A percentile compares a stretch with the other conserved stretches of the same genome.
These are phyloP conservation scores for Ogataea dorogensis DNA, from an alignment of 805 yeast species.

Conservation along the genomic window DNA sequence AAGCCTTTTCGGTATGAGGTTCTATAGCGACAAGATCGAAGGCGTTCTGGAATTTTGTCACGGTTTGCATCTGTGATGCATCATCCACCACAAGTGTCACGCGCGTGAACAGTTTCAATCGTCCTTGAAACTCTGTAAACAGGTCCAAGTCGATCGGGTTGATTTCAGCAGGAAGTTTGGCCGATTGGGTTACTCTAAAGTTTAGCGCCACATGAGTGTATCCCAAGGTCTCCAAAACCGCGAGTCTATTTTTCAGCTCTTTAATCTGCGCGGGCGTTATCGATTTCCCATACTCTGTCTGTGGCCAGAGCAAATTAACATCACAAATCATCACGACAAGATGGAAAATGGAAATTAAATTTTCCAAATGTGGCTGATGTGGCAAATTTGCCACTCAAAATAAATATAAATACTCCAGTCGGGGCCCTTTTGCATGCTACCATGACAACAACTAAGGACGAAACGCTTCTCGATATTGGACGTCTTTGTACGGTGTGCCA, in stretches of 20 bases:
- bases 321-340: conserved; percentile 52
- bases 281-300: conserved; percentile 41
- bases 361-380: conserved; percentile 11
- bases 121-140: conserved; percentile 36
- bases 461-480: conserved; percentile 55
- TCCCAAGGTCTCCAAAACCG: conserved; percentile 58
- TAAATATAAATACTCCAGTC: conserved; percentile 3
- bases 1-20: conserved; percentile 76
- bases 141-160: conserved; percentile 43
- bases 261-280: conserved; percentile 43
- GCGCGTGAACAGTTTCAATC: conserved; percentile 58
- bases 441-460: conserved; percentile 24
- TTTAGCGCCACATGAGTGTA: conserved; percentile 79
- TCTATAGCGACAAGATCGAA: conserved; percentile 83
- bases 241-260: conserved; percentile 47
- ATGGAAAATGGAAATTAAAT: conserved; percentile 2
- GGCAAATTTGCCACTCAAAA: conserved; percentile 14
- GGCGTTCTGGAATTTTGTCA: conserved; percentile 40
- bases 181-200: conserved; percentile 43
- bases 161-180: conserved; percentile 49
- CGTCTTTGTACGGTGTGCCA: conserved; percentile 52
- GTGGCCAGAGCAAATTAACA: conserved; percentile 75
- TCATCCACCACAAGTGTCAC: conserved; percentile 77
- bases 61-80: conserved; percentile 68
- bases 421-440: background rate